Conservation (phyloP, 2,329 filamentous ascomycete species). For the Botrytis fabae region DNA sequence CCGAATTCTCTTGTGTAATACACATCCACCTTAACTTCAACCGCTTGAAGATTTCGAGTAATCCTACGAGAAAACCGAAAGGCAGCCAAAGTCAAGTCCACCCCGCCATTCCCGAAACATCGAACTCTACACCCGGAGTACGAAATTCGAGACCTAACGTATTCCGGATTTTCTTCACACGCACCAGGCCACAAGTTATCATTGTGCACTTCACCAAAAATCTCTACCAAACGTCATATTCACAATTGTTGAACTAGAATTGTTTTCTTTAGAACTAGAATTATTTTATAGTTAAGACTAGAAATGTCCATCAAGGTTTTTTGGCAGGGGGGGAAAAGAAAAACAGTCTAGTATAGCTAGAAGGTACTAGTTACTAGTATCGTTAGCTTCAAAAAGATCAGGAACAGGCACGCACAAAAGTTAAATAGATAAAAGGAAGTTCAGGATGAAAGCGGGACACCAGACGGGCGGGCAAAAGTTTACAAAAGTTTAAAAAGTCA, state of each 20-base stretch:
- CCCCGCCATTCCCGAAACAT: neutral
- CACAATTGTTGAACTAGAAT: neutral
- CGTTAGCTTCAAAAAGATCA: neutral
- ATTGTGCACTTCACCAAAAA: neutral
- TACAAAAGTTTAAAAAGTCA: neutral
- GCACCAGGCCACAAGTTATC: neutral
- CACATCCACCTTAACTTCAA: neutral
- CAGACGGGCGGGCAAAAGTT: neutral
- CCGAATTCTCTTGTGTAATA: neutral
- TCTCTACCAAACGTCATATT: neutral
- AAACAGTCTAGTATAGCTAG: neutral
- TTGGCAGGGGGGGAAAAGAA: no score
- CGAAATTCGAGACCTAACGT: neutral
- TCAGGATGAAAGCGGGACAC: neutral
- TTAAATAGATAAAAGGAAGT: neutral
- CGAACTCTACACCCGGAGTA: neutral
- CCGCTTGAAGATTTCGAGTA: no score
- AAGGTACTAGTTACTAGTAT: neutral
- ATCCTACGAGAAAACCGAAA: neutral
- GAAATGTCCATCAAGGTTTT: neutral
- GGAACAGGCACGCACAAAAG: neutral
- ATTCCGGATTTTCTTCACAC: neutral
- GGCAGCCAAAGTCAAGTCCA: neutral
- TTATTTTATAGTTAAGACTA: neutral
- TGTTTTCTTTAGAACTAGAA: neutral